Base-by-base conservation (phyloP, 768 basidiomycete species). In the Boletus subparvulus region DNA sequence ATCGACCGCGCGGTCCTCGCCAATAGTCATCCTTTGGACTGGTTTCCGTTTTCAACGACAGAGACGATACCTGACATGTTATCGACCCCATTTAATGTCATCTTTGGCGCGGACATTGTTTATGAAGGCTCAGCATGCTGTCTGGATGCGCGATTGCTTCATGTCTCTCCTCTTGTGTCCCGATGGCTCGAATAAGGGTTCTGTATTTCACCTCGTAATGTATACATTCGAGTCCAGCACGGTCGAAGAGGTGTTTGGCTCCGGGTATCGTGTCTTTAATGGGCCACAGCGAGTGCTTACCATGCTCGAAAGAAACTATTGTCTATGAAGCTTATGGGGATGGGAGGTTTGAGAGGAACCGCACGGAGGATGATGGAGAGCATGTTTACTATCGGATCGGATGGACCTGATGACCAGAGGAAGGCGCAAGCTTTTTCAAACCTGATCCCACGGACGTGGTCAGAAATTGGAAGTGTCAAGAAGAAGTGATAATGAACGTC, bases 381-480 rank as follows among this genome's bases (percentile, higher is more conserved):
- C 93, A 94, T 62, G 75, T 78, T 14, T 83, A 88, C 68, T 92
- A 86, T 71, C 77, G 72, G 50, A 90, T 94, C 56, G 84, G 84
- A 21, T 94, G 90, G n/a, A 24, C 45, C 19, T 35, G 21, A 46
- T 65, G 47, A 56, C 19, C 16, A 49, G 33, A 47, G 19, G 13
- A 21, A 49, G 44, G 47, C 9, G 16, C 19, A 40, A 21, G 5
- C n/a, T 17, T 36, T 44, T 33, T 24, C 30, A 16, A 46, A n/a
- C n/a, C n/a, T 17, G 21, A 9, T 45, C 7, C 12, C 33, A 33
- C 11, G 33, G 33, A 13, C 21, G 33, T 13, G 33, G 33, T 33
- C 33, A 13, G 12, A 33, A 11, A 37, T 37, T 37, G 37, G 37
- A 17, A 7, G 37, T 6, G 26, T 6, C 3, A 28, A 4, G 26